A percentile compares a stretch with the other conserved stretches of the same genome.
These are phyloP conservation scores for Cicer pinnatifidum DNA, from an alignment of 306 rosid species.

Conservation along the genomic window DNA sequence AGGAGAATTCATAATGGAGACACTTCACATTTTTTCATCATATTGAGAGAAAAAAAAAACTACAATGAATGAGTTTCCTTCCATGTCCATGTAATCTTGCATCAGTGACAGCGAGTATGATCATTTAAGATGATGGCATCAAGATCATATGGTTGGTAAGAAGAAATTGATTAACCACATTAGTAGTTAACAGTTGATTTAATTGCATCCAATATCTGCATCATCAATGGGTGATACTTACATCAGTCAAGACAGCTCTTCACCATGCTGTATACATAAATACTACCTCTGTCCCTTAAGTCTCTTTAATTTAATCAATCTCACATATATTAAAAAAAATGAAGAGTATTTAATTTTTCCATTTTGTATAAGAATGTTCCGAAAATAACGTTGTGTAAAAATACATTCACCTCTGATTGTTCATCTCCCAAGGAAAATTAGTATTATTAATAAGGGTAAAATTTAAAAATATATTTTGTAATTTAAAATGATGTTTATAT, in stretches of 20 bases:
- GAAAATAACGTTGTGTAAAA: no score
- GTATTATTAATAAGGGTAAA: no score
- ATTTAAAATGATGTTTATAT: no score
- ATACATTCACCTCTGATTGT: no score
- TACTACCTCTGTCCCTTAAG: background rate
- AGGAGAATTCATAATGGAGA: conserved; percentile 3
- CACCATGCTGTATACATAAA: background rate
- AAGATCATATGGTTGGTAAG: conserved; percentile 1
- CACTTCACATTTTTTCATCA: conserved; percentile 11
- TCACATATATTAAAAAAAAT: no score
- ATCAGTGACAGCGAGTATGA: conserved; percentile 10
- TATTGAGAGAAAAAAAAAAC: background rate
- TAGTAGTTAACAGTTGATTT: conserved; percentile 79
- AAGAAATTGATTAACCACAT: conserved; percentile 6
- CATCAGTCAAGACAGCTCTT: conserved; percentile 38
- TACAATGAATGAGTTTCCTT: conserved; percentile 1
- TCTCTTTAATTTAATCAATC: no score
- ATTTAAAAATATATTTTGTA: no score
- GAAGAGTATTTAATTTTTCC: no score
- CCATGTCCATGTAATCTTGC: background rate
- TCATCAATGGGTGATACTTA: conserved; percentile 13
- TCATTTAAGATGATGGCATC: conserved; percentile 34
- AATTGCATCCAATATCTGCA: conserved; percentile 97
- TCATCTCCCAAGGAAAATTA: no score
- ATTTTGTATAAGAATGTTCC: no score